A percentile compares a stretch with the other conserved stretches of the same genome.
Evolutionary conservation across 2,329 filamentous ascomycete genomes (phyloP).

Genomic region (Hypomyces rosellus): DNA sequence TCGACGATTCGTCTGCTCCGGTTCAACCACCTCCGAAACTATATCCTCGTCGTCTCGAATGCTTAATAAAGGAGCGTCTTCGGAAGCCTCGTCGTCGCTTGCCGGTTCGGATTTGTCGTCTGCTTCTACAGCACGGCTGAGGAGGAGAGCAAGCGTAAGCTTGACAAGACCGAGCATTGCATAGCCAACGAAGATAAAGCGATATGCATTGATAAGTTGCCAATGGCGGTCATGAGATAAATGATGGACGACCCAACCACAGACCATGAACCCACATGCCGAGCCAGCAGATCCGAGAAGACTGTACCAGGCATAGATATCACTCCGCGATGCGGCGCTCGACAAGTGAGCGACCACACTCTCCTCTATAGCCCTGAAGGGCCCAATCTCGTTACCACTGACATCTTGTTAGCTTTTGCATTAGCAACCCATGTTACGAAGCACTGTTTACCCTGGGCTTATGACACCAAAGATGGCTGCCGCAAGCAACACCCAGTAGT

Average conservation of each 20-base stretch:
- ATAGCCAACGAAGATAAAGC: conserved; percentile 52
- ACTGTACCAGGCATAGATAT: conserved; percentile 58
- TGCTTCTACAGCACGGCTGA: conserved; percentile 43
- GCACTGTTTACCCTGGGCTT: conserved; percentile 34
- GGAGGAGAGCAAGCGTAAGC: conserved; percentile 41
- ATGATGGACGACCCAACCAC: conserved; percentile 53
- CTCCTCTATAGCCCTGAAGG: conserved; percentile 57
- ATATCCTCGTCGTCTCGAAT: conserved; percentile 11
- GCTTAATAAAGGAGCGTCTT: conserved; percentile 22
- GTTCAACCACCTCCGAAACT: not conserved
- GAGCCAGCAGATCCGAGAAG: conserved; percentile 53
- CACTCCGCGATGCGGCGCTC: conserved; percentile 36
- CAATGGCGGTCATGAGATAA: conserved; percentile 39
- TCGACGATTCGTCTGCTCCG: not conserved
- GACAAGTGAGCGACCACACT: conserved; percentile 53
- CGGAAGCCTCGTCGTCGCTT: conserved; percentile 1
- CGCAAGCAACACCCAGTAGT: conserved; percentile 52
- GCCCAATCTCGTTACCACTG: conserved; percentile 59
- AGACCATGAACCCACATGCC: conserved; percentile 52
- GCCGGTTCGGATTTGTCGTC: conserved; percentile 12
- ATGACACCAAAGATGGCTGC: conserved; percentile 57
- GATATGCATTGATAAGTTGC: conserved; percentile 42
- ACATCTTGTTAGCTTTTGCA: not conserved
- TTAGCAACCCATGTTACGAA: not conserved
- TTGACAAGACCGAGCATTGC: conserved; percentile 52